phyloP scores from a whole-genome alignment of 1,284 basidiomycete genomes.

The Singerocomus inundabilis region DNA sequence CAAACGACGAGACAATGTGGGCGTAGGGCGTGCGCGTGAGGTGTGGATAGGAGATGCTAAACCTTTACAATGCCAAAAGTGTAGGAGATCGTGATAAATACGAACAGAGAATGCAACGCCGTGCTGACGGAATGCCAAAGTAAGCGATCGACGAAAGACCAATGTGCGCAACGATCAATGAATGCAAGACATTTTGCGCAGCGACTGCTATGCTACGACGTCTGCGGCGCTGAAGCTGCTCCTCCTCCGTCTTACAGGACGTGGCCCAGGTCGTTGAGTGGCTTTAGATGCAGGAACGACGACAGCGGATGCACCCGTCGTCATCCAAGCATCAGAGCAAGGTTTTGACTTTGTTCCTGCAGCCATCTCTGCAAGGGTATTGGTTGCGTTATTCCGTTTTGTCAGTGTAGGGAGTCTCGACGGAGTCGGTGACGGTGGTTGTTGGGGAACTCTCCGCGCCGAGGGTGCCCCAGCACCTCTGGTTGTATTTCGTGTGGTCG shows the following conservation, averaged over 20 bases:
- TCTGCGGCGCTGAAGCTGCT: slow-evolving; percentile 83
- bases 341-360: slow-evolving; percentile 34
- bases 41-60: slow-evolving; percentile 19
- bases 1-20: slow-evolving; percentile 12
- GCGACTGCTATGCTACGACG: slow-evolving; percentile 56
- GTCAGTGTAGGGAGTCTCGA: slow-evolving; percentile 71
- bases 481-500: slow-evolving; percentile 37
- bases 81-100: slow-evolving; percentile 33
- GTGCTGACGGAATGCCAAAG: slow-evolving; percentile 6
- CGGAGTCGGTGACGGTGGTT: slow-evolving; percentile 60
- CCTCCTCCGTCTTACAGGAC: slow-evolving; percentile 66
- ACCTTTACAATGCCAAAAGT: slow-evolving; percentile 32
- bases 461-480: slow-evolving; percentile 45
- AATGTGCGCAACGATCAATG: slow-evolving; percentile 9
- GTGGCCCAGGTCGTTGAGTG: slow-evolving; percentile 61
- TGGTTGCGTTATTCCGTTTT: slow-evolving; percentile 51
- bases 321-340: slow-evolving; percentile 67
- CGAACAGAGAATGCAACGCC: slow-evolving; percentile 10
- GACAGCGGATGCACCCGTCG: slow-evolving; percentile 63
- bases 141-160: slow-evolving; percentile 1
- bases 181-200: slow-evolving; percentile 11
- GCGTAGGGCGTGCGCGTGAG: slow-evolving; percentile 9
- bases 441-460: slow-evolving; percentile 37
- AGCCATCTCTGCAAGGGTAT: slow-evolving; percentile 52
- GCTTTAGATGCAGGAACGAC: slow-evolving; percentile 66